A percentile compares a stretch with the other conserved stretches of the same genome.
Conservation (phyloP, 192 early-diverging fungal genomes). For the Gigaspora rosea region DNA sequence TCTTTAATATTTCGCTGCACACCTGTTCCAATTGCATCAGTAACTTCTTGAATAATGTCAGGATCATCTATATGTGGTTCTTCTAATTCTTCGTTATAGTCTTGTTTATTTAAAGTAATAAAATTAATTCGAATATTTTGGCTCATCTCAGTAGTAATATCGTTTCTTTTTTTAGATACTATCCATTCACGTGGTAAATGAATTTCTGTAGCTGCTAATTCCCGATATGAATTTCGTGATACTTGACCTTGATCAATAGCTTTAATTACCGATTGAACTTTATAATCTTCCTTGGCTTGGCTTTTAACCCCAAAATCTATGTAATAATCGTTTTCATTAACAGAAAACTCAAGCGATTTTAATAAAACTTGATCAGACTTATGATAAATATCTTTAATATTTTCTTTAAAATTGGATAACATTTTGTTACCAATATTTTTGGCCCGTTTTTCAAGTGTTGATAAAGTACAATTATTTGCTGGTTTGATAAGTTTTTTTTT, state of each 20-base stretch:
- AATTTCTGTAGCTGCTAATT: neutral
- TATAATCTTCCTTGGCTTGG: neutral
- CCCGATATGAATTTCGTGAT: neutral
- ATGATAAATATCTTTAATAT: neutral
- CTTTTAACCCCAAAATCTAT: neutral
- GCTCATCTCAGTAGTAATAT: neutral
- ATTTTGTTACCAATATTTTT: conserved; percentile 6
- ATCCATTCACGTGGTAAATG: neutral
- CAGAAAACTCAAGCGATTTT: neutral
- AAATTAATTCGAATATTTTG: neutral
- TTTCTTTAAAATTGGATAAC: neutral
- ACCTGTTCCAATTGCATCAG: neutral
- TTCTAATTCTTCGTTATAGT: neutral
- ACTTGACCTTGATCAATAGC: neutral
- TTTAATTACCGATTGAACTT: neutral
- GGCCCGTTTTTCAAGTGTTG: conserved; percentile 8
- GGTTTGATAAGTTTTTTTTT: conserved; percentile 4
- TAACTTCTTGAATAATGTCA: neutral
- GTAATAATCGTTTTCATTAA: neutral
- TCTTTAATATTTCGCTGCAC: neutral
- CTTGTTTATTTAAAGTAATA: neutral
- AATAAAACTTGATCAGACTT: neutral
- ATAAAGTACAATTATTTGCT: neutral
- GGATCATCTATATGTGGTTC: neutral
- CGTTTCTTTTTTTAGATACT: neutral